Evolutionary conservation across 768 basidiomycete genomes (phyloP).

Genomic region (Scleroderma citrinum): DNA sequence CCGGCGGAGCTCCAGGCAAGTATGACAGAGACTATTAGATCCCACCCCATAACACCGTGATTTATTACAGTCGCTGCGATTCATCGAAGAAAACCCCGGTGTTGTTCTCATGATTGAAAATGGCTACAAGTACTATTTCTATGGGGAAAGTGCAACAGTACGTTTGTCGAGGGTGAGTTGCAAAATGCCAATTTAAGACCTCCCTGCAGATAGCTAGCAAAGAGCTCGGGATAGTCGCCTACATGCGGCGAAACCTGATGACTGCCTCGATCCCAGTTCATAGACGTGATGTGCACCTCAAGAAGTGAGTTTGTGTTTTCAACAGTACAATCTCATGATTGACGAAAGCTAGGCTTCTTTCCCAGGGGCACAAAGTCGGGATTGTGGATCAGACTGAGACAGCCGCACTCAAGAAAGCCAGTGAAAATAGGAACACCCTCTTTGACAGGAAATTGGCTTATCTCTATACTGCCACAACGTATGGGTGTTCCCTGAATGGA

Average conservation of each 20-base stretch:
- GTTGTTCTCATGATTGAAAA: constrained; percentile 74
- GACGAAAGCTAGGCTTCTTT: constrained; percentile 48
- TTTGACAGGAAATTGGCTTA: constrained; percentile 73
- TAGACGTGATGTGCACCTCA: constrained; percentile 63
- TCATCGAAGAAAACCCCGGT: constrained; percentile 62
- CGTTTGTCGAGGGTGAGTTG: constrained; percentile 1
- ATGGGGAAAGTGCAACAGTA: constrained; percentile 78
- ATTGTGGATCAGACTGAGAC: constrained; percentile 82
- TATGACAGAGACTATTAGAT: background rate
- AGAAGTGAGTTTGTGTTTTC: constrained; percentile 45
- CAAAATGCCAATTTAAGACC: constrained; percentile 5
- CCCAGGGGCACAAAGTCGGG: constrained; percentile 78
- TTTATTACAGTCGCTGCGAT: constrained; percentile 31
- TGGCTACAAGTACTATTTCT: constrained; percentile 83
- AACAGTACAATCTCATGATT: background rate
- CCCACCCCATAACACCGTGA: background rate
- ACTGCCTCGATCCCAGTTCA: constrained; percentile 71
- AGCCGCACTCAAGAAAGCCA: constrained; percentile 79
- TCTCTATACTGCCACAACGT: constrained; percentile 87
- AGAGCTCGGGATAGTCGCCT: constrained; percentile 76
- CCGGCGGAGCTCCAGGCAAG: constrained; percentile 68
- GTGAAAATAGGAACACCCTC: constrained; percentile 65
- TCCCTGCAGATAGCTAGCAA: constrained; percentile 56
- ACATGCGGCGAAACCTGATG: constrained; percentile 62
- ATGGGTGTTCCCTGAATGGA: constrained; percentile 23